A percentile compares a stretch with the other conserved stretches of the same genome.
These are phyloP conservation scores for Didymella keratinophila DNA, from an alignment of 2,329 filamentous ascomycete genomes.

Conservation along the genomic window DNA sequence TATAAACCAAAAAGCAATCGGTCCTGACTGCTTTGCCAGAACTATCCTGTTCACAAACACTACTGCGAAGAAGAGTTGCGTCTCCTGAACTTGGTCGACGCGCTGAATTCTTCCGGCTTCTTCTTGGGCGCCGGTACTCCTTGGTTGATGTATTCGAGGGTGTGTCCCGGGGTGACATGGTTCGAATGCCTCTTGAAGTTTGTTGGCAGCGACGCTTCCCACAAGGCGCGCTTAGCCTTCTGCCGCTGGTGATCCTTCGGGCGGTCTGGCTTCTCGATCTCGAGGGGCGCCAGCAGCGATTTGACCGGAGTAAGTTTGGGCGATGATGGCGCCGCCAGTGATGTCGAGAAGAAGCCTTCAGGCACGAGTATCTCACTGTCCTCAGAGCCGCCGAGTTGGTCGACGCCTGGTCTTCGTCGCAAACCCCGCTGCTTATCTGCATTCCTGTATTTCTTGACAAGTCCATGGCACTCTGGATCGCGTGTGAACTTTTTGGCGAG, in stretches of 20 bases:
- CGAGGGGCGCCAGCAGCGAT: slow-evolving; percentile 12
- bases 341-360: background rate
- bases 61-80: slow-evolving; percentile 12
- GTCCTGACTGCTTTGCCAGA: background rate
- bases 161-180: slow-evolving; percentile 19
- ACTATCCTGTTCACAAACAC: background rate
- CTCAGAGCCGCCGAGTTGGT: slow-evolving; percentile 7
- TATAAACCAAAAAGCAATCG: background rate
- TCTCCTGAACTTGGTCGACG: slow-evolving; percentile 13
- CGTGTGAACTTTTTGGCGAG: slow-evolving; percentile 13
- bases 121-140: slow-evolving; percentile 14
- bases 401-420: slow-evolving; percentile 8
- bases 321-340: slow-evolving; percentile 1
- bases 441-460: slow-evolving; percentile 14
- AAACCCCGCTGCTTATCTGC: slow-evolving; percentile 14
- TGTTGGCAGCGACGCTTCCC: slow-evolving; percentile 16
- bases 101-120: slow-evolving; percentile 14
- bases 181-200: slow-evolving; percentile 12
- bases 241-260: slow-evolving; percentile 3
- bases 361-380: background rate
- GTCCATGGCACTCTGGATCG: slow-evolving; percentile 7
- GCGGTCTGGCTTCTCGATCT: slow-evolving; percentile 2
- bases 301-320: slow-evolving; percentile 2
- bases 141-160: slow-evolving; percentile 19
- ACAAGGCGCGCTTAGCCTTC: slow-evolving; percentile 3